phyloP scores from a whole-genome alignment of 2,329 filamentous ascomycete species.

The Botrytis tulipae region DNA sequence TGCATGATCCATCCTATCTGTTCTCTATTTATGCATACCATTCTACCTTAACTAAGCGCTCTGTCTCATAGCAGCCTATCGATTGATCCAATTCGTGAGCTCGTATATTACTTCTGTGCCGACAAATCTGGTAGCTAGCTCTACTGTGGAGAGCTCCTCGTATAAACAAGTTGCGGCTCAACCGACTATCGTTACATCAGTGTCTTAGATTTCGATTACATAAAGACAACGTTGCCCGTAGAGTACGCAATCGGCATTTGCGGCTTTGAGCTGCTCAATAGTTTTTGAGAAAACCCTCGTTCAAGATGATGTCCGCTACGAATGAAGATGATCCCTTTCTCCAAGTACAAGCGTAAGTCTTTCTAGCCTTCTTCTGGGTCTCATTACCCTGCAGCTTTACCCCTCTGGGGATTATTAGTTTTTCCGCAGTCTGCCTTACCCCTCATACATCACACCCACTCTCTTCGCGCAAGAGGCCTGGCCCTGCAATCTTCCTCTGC shows the following conservation, averaged over 20 bases:
- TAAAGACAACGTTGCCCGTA: conserved; percentile 2
- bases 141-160: conserved; percentile 5
- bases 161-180: conserved; percentile 4
- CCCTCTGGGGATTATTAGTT: not conserved
- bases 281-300: not conserved
- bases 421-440: conserved; percentile 11
- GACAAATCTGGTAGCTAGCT: not conserved
- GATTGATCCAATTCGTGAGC: not conserved
- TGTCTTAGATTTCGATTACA: conserved; percentile 10
- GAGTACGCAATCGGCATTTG: not conserved
- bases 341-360: conserved; percentile 65
- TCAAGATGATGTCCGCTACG: conserved; percentile 63
- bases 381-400: conserved; percentile 5
- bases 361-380: conserved; percentile 1
- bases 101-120: not conserved
- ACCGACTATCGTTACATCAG: not conserved
- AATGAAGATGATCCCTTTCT: conserved; percentile 70
- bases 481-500: not conserved
- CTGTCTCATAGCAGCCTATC: not conserved
- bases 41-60: not conserved
- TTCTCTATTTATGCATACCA: not conserved
- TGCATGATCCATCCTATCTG: not conserved
- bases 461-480: not conserved
- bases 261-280: not conserved
- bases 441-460: not conserved